Evolutionary conservation across 2,329 filamentous ascomycete genomes (phyloP), one percentile per base, ranked within the genome.

Genomic region (Xylariomycetidae sp.): DNA sequence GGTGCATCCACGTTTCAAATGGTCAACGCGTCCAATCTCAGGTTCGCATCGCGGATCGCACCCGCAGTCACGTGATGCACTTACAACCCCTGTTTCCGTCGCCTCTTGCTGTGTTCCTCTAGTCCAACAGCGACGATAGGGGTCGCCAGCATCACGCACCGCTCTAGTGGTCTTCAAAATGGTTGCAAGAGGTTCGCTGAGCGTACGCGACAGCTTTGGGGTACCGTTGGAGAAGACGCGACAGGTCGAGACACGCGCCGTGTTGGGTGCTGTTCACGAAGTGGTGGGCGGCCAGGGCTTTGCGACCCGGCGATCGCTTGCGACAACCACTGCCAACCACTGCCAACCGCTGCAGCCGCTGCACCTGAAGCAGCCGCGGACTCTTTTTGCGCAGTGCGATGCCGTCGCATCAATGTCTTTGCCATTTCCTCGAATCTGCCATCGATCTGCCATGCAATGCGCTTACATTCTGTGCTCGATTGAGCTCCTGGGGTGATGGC

Each of bases 11-110:
- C n/a, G n/a, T n/a, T n/a, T n/a, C n/a, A n/a, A n/a, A n/a, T n/a
- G n/a, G n/a, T n/a, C n/a, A 25, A 25, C 50, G 44, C 49, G 50
- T 27, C 30, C 14, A 15, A 28, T 37, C 19, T 32, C 24, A 10
- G 24, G 25, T 32, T 15, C 12, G 19, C 19, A 35, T 49, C 50
- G 35, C 50, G 50, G 52, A 41, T 30, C 14, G 10, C 23, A 46
- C 50, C 36, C 50, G 48, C 47, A 39, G 39, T 16, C 50, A 53
- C 48, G 49, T 53, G 50, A 51, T 25, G 20, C 13, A 13, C 37
- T 26, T 19, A 26, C 13, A 15, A 16, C 19, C 19, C 19, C 25
- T n/a, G n/a, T n/a, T 37, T 15, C 39, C 20, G n/a, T 18, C 33
- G 14, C 29, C 29, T 17, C 17, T 17, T 30, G 25, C 20, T 23